phyloP scores from a whole-genome alignment of 805 yeast species.

The Cyberlindnera xishuangbannaensis region DNA sequence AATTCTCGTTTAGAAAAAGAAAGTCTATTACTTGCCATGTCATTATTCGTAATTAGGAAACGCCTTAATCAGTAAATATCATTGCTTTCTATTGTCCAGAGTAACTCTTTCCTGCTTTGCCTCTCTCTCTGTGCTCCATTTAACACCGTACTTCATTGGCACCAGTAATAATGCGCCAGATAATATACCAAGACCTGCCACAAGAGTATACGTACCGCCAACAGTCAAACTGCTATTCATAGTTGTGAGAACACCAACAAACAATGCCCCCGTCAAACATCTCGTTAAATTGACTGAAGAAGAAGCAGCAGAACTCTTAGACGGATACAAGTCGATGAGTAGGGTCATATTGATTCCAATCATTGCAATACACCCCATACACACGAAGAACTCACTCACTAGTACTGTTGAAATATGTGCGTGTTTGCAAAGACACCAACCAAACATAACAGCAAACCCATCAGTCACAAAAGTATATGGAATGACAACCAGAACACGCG shows the following conservation, averaged over 20 bases:
- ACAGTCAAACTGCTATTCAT: conserved; percentile 54
- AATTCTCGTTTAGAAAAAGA: not conserved
- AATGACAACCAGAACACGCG: conserved; percentile 45
- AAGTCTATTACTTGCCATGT: too few species aligned
- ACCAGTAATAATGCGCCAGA: conserved; percentile 23
- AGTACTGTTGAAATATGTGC: conserved; percentile 22
- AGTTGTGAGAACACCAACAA: conserved; percentile 57
- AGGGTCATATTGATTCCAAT: conserved; percentile 57
- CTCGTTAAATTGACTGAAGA: conserved; percentile 68
- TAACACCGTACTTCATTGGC: conserved; percentile 29
- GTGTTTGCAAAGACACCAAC: conserved; percentile 60
- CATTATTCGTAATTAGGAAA: too few species aligned
- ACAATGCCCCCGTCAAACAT: conserved; percentile 67
- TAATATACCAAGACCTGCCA: conserved; percentile 43
- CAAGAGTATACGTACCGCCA: conserved; percentile 77
- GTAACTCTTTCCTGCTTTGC: conserved; percentile 4
- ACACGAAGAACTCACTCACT: conserved; percentile 50
- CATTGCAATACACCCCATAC: conserved; percentile 54
- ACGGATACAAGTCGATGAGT: conserved; percentile 72
- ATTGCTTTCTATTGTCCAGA: not conserved
- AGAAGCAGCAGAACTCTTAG: conserved; percentile 64
- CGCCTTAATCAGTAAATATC: not conserved
- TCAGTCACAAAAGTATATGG: conserved; percentile 37
- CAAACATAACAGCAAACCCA: conserved; percentile 47
- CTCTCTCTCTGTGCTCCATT: conserved; percentile 24